These are phyloP conservation scores for Aspergillus phoenicis DNA, from an alignment of 2,329 filamentous ascomycete genomes.

Conservation along the genomic window DNA sequence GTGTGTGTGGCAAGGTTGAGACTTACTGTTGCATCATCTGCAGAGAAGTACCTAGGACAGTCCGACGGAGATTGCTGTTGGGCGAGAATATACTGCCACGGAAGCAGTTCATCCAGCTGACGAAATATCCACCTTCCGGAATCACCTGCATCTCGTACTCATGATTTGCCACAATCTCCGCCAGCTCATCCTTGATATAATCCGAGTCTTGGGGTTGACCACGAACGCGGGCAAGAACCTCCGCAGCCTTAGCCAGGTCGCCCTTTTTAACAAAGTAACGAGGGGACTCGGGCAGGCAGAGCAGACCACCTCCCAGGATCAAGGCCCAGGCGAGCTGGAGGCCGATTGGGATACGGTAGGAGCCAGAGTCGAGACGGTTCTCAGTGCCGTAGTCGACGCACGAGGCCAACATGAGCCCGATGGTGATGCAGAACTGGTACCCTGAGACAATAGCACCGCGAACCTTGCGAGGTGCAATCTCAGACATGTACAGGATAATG, in stretches of 20 bases:
- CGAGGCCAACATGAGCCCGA: slow-evolving; percentile 74
- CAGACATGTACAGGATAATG: slow-evolving; percentile 85
- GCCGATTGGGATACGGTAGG: slow-evolving; percentile 78
- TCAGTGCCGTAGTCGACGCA: slow-evolving; percentile 74
- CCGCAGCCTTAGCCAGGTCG: slow-evolving; percentile 64
- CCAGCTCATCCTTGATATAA: slow-evolving; percentile 75
- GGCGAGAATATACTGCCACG: slow-evolving; percentile 55
- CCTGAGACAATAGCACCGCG: slow-evolving; percentile 78
- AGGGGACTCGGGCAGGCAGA: slow-evolving; percentile 81
- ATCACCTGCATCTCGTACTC: slow-evolving; percentile 76
- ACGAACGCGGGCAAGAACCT: slow-evolving; percentile 67
- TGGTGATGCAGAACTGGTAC: slow-evolving; percentile 82
- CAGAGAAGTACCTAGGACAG: slow-evolving; percentile 70
- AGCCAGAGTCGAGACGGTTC: slow-evolving; percentile 61
- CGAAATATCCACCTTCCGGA: slow-evolving; percentile 65
- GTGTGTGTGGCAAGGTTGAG: slow-evolving; percentile 26
- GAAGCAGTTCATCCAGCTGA: slow-evolving; percentile 70
- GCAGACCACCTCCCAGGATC: slow-evolving; percentile 70
- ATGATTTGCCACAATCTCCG: slow-evolving; percentile 86
- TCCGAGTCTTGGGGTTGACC: slow-evolving; percentile 72
- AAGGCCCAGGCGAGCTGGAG: slow-evolving; percentile 81
- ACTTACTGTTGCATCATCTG: slow-evolving; percentile 75
- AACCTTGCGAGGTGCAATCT: slow-evolving; percentile 73
- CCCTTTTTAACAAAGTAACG: slow-evolving; percentile 83
- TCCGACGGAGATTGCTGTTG: slow-evolving; percentile 63